Evolutionary conservation across 192 early-diverging fungal species (phyloP).

Genomic region (Coemansia sp.): DNA sequence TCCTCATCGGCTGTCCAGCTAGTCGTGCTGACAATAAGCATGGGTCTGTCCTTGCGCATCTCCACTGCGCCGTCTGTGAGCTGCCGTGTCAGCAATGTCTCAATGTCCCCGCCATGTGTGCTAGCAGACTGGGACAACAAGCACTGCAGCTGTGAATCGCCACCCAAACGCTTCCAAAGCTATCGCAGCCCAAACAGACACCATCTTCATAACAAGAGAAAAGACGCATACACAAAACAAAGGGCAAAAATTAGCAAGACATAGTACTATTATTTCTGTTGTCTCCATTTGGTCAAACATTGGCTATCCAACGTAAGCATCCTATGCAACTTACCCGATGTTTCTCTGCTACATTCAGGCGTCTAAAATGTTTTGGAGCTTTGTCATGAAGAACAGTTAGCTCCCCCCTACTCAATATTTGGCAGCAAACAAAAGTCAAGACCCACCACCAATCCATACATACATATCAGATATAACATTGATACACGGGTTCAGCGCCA

Average conservation of each 20-base stretch:
- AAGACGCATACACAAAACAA: background rate
- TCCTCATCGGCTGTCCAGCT: conserved; percentile 98
- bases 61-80: conserved; percentile 15
- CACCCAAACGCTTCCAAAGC: conserved; percentile 44
- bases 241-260: too few species aligned
- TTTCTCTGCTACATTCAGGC: conserved; percentile 61
- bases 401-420: conserved; percentile 54
- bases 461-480: too few species aligned
- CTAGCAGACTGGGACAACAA: conserved; percentile 4
- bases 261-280: too few species aligned
- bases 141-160: conserved; percentile 34
- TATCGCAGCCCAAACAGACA: conserved; percentile 6
- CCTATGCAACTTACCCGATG: conserved; percentile 53
- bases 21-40: conserved; percentile 83
- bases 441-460: background rate
- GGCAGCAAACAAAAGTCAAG: background rate
- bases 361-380: conserved; percentile 75
- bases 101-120: background rate
- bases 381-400: conserved; percentile 81
- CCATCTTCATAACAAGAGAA: background rate
- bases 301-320: too few species aligned
- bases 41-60: conserved; percentile 61
- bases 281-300: too few species aligned
- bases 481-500: too few species aligned
- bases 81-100: conserved; percentile 29